Evolutionary conservation across 2,329 filamentous ascomycete species (phyloP).

Genomic region (Hortaea sp.): DNA sequence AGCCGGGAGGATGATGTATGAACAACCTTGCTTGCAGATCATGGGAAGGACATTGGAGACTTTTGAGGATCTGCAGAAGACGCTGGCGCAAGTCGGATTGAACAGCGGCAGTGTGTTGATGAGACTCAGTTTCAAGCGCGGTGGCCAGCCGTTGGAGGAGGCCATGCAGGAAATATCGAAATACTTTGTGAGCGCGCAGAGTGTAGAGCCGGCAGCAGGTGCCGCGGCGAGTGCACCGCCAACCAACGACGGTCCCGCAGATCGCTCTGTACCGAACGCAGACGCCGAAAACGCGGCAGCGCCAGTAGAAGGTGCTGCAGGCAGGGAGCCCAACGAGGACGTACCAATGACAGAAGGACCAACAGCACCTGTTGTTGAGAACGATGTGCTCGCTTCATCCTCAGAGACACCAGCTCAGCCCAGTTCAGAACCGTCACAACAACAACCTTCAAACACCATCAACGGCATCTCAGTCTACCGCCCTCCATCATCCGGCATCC

Average conservation of each 20-base stretch:
- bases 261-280: slow-evolving; percentile 14
- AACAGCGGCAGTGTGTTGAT: slow-evolving; percentile 75
- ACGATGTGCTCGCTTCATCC: slow-evolving; percentile 22
- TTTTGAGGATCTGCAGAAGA: slow-evolving; percentile 80
- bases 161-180: slow-evolving; percentile 72
- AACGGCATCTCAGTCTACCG: slow-evolving; percentile 50
- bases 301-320: slow-evolving; percentile 12
- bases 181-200: slow-evolving; percentile 52
- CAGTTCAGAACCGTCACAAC: slow-evolving; percentile 2
- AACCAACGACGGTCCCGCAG: slow-evolving; percentile 16
- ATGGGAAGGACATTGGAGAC: slow-evolving; percentile 69
- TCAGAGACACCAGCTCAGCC: slow-evolving; percentile 12
- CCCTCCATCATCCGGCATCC: slow-evolving; percentile 63
- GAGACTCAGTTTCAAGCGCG: slow-evolving; percentile 64
- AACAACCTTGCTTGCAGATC: slow-evolving; percentile 74
- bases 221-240: slow-evolving; percentile 16
- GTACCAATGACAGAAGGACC: slow-evolving; percentile 14
- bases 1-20: slow-evolving; percentile 71
- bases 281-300: slow-evolving; percentile 13
- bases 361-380: slow-evolving; percentile 10
- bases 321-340: slow-evolving; percentile 17
- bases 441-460: slow-evolving; percentile 7
- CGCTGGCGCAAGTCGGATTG: slow-evolving; percentile 74
- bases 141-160: slow-evolving; percentile 69
- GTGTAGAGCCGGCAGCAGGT: slow-evolving; percentile 11